These are phyloP conservation scores for Herpetomonas samuelpessoai DNA, from an alignment of 208 protist species.

Conservation along the genomic window DNA sequence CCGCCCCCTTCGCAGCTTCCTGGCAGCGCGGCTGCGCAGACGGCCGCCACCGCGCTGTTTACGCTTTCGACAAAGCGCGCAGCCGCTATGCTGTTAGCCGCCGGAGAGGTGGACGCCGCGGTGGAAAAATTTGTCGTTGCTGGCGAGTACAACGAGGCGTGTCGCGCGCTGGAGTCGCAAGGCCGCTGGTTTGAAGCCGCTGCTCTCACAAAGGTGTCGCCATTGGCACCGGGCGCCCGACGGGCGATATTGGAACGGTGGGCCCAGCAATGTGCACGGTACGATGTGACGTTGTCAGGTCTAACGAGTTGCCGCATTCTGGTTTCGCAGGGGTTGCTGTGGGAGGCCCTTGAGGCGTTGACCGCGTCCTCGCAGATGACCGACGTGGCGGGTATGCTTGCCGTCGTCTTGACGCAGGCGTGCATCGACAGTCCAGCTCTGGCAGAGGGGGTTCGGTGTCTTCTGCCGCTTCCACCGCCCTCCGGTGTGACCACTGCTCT, in stretches of 20 bases:
- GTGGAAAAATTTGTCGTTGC: conserved; percentile 76
- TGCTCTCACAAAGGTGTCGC: conserved; percentile 32
- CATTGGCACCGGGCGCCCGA: not conserved
- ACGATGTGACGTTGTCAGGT: conserved; percentile 21
- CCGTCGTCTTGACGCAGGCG: conserved; percentile 41
- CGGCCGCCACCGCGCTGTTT: conserved; percentile 37
- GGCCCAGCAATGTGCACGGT: conserved; percentile 50
- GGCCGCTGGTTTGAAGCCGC: conserved; percentile 64
- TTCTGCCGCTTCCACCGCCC: conserved; percentile 9
- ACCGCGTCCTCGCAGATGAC: conserved; percentile 44
- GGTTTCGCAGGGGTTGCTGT: conserved; percentile 22
- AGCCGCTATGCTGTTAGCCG: conserved; percentile 64
- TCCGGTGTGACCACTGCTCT: conserved; percentile 20
- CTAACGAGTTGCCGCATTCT: conserved; percentile 51
- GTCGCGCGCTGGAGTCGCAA: conserved; percentile 57
- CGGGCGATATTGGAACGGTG: conserved; percentile 37
- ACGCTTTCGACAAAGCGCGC: conserved; percentile 40
- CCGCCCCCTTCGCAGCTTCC: conserved; percentile 5
- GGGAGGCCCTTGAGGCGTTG: conserved; percentile 42
- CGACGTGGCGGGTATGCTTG: conserved; percentile 67
- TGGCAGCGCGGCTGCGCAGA: not conserved
- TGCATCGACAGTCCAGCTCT: conserved; percentile 6
- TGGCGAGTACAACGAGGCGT: conserved; percentile 58
- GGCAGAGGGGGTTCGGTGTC: conserved; percentile 7
- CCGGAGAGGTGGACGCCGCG: conserved; percentile 59